Conservation (phyloP, 495 filamentous ascomycete species). For the Daldinia concentrica region DNA sequence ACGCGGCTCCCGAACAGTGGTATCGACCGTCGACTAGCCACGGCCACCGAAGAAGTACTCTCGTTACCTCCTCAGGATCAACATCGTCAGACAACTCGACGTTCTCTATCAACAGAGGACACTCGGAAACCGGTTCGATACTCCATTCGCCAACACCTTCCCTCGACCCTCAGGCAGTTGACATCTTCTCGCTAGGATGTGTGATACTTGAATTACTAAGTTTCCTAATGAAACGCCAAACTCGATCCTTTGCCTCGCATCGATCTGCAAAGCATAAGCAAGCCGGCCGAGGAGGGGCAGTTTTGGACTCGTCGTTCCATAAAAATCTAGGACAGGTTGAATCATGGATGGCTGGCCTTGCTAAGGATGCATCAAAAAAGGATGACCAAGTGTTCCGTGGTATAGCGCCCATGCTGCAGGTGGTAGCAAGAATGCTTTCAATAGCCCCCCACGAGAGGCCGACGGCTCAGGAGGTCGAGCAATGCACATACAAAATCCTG, state of each 20-base stretch:
- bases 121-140: constrained; percentile 43
- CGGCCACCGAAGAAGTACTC: constrained; percentile 45
- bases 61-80: constrained; percentile 40
- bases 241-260: constrained; percentile 75
- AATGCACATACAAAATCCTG: constrained; percentile 56
- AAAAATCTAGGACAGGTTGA: constrained; percentile 79
- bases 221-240: constrained; percentile 75
- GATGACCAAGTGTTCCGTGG: constrained; percentile 63
- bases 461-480: constrained; percentile 55
- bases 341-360: constrained; percentile 76
- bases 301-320: constrained; percentile 83
- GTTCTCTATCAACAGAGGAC: constrained; percentile 50
- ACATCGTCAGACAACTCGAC: constrained; percentile 48
- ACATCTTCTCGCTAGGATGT: constrained; percentile 82
- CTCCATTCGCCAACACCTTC: constrained; percentile 50
- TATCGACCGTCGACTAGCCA: constrained; percentile 54
- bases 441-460: constrained; percentile 57
- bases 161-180: constrained; percentile 61
- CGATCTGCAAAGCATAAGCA: constrained; percentile 73
- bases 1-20: constrained; percentile 86
- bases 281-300: constrained; percentile 72
- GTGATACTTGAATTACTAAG: constrained; percentile 75
- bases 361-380: constrained; percentile 73
- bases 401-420: constrained; percentile 55
- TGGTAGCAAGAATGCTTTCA: constrained; percentile 58